Evolutionary conservation across 345 rosid genomes (phyloP), one percentile per base, ranked within the genome.

Genomic region (Erodium maritimum): DNA sequence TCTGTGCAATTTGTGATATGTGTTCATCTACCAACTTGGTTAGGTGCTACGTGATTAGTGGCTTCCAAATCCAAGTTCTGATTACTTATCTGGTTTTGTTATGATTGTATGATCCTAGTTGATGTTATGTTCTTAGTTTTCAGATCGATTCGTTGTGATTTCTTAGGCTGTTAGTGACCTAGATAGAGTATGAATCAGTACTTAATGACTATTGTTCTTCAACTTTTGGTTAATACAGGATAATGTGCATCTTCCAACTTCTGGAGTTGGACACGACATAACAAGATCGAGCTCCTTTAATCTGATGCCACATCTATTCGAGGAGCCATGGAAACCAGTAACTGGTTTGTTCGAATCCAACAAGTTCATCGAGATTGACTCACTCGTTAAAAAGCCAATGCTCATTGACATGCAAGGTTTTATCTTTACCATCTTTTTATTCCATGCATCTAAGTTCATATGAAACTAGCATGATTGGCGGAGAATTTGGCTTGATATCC

Each of bases 341-440:
- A 66, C 54, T 59, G 74, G 72, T 4, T 55, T 71, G 58, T 59
- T 59, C 18, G 69, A 77, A 50, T 64, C 69, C 4, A 69, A 62
- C 65, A 82, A 61, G 50, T 69, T 75, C 61, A 65, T 73, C 54
- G 76, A 80, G 70, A 42, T 79, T 42, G 79, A 77, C 12, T 61
- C 84, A 7, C 19, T 75, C 3, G 42, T 65, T 58, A 64, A 60
- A 72, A 75, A 62, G 54, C 81, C 85, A 67, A 55, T 69, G 52
- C 75, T 86, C 57, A 64, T 79, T 55, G 79, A 79, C 64, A 69
- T 69, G 66, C 79, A 79, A 81, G 95, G 96, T 88, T 70, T 68
- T 84, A 52, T 21, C 21, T 53, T 52, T 42, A 62, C 53, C 50
- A 42, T 13, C 48, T 12, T 2, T 23, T 16, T n/a, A 5, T 59